These are phyloP conservation scores for Coemansia sp. DNA, from an alignment of 192 early-diverging fungal species.

Conservation along the genomic window DNA sequence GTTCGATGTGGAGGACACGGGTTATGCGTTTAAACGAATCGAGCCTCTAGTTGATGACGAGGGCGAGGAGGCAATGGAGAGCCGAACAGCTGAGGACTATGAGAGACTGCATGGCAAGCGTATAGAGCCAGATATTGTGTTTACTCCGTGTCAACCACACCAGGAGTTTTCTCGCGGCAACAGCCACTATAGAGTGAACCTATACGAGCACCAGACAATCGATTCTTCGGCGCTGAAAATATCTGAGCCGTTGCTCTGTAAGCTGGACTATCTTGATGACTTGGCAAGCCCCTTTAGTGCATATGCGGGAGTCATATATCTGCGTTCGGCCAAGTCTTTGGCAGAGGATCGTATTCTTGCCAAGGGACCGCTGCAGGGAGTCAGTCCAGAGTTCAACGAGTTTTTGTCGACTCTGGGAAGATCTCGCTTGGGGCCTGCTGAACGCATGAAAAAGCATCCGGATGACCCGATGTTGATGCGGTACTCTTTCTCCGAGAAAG, in stretches of 20 bases:
- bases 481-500: constrained; percentile 25
- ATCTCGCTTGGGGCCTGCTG: constrained; percentile 3
- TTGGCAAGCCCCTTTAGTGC: constrained; percentile 34
- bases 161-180: constrained; percentile 9
- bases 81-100: constrained; percentile 12
- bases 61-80: constrained; percentile 16
- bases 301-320: constrained; percentile 30
- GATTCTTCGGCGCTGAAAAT: constrained; percentile 14
- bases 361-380: constrained; percentile 33
- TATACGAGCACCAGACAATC: constrained; percentile 6
- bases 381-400: constrained; percentile 27
- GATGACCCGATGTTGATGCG: constrained; percentile 18
- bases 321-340: constrained; percentile 35
- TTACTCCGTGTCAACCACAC: constrained; percentile 6
- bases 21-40: neutral
- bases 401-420: constrained; percentile 26
- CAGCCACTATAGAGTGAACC: constrained; percentile 12
- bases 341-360: constrained; percentile 16
- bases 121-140: constrained; percentile 18
- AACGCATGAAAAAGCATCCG: constrained; percentile 17
- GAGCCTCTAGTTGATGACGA: constrained; percentile 20
- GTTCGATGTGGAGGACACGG: constrained; percentile 1
- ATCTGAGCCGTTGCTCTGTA: constrained; percentile 18
- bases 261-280: constrained; percentile 36
- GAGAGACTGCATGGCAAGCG: constrained; percentile 7